These are phyloP conservation scores for Trichosporon sp. DNA, from an alignment of 1,284 basidiomycete genomes.

Conservation along the genomic window DNA sequence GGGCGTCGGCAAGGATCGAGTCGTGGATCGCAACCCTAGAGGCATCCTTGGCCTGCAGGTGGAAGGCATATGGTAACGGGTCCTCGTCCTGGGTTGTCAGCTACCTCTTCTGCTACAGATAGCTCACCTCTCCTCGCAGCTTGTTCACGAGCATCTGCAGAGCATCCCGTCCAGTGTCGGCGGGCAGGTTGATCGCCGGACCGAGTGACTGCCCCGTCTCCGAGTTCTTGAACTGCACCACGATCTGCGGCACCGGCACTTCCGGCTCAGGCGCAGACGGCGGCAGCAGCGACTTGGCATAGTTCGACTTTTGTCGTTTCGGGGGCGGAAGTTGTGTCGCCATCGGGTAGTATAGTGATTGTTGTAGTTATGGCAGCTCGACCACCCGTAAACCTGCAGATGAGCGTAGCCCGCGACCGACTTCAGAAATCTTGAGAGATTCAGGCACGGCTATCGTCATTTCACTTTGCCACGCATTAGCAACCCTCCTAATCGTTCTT, in stretches of 20 bases:
- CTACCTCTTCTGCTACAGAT: background rate
- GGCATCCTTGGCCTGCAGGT: conserved; percentile 55
- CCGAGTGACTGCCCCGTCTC: conserved; percentile 73
- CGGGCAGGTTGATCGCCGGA: conserved; percentile 78
- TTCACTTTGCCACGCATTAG: background rate
- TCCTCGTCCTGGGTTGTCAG: conserved; percentile 62
- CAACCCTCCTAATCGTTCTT: background rate
- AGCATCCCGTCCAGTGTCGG: conserved; percentile 75
- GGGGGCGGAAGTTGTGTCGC: conserved; percentile 75
- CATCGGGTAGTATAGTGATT: conserved; percentile 53
- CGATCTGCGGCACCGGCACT: conserved; percentile 58
- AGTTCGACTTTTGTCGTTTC: conserved; percentile 73
- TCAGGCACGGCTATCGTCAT: background rate
- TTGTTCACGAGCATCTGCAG: conserved; percentile 81
- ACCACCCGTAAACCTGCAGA: background rate
- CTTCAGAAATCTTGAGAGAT: background rate
- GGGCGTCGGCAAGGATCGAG: conserved; percentile 71
- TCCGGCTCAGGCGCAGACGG: conserved; percentile 53
- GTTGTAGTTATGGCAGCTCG: background rate
- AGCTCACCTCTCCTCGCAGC: conserved; percentile 62
- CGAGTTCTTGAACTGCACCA: conserved; percentile 86
- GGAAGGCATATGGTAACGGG: conserved; percentile 82
- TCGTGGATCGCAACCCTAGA: conserved; percentile 71
- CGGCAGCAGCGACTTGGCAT: conserved; percentile 52
- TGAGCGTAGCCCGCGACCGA: background rate